Evolutionary conservation across 345 rosid species (phyloP).

Genomic region (Hibiscus trionum): DNA sequence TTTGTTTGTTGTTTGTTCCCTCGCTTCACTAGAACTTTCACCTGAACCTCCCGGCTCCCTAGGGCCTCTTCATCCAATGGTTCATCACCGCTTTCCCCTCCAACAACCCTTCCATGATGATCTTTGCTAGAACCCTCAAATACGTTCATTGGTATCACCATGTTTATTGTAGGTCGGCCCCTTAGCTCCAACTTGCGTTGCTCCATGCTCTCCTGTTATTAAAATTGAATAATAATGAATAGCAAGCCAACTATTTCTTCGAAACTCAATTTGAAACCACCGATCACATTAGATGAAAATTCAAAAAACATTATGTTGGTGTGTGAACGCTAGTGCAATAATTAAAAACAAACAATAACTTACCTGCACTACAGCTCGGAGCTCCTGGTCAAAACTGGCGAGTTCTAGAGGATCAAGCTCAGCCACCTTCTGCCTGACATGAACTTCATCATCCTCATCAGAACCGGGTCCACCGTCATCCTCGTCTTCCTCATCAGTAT

Average conservation of each 20-base stretch:
- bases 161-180: constrained; percentile 78
- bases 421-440: constrained; percentile 70
- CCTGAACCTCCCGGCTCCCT: constrained; percentile 76
- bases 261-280: not conserved
- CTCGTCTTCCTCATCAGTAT: constrained; percentile 35
- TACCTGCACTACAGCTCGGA: constrained; percentile 89
- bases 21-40: constrained; percentile 93
- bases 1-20: constrained; percentile 94
- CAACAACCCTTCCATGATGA: constrained; percentile 61
- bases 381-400: constrained; percentile 78
- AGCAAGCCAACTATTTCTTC: not conserved
- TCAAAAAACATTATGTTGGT: not conserved
- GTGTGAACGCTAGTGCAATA: not conserved
- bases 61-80: constrained; percentile 61
- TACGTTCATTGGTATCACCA: constrained; percentile 87
- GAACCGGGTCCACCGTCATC: constrained; percentile 70
- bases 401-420: constrained; percentile 76
- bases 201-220: constrained; percentile 93
- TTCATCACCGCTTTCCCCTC: constrained; percentile 82
- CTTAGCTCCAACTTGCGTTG: constrained; percentile 84
- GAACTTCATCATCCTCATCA: constrained; percentile 85
- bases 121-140: constrained; percentile 86
- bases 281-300: not conserved
- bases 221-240: constrained; percentile 7
- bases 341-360: constrained; percentile 12